A percentile compares a stretch with the other conserved stretches of the same genome.
Conservation (phyloP, 1,284 basidiomycete species). For the Trichosporon sp. region DNA sequence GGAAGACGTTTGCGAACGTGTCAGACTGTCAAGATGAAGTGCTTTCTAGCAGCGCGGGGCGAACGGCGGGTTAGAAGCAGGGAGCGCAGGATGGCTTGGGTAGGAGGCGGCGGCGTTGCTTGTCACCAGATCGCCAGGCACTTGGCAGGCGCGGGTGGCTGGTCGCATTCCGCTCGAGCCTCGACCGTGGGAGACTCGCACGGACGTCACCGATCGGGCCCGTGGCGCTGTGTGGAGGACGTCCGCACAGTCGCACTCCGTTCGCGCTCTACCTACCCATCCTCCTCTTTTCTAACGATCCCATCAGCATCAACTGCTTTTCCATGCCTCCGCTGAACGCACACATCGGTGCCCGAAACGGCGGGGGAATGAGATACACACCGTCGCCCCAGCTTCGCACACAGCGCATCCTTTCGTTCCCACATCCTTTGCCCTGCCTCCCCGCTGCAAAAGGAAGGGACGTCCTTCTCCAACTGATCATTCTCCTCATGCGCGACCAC, state of each 20-base stretch:
- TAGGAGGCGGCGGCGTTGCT: not conserved
- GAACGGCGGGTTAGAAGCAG: not conserved
- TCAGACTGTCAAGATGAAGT: not conserved
- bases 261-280: not conserved
- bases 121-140: not conserved
- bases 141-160: constrained; percentile 8
- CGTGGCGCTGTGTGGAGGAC: not conserved
- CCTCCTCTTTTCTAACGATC: not conserved
- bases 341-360: not conserved
- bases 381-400: not conserved
- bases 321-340: not conserved
- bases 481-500: no score
- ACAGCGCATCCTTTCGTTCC: not conserved
- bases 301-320: not conserved
- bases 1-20: not conserved
- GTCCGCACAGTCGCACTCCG: not conserved
- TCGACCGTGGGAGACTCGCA: not conserved
- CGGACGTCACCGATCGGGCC: not conserved
- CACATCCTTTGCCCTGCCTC: not conserved
- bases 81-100: not conserved
- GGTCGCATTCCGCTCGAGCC: not conserved
- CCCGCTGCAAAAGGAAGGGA: no score
- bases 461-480: no score
- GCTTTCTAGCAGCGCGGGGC: not conserved
- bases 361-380: not conserved